Conservation (phyloP, 2,329 filamentous ascomycete genomes). For the Penicillium hordei region DNA sequence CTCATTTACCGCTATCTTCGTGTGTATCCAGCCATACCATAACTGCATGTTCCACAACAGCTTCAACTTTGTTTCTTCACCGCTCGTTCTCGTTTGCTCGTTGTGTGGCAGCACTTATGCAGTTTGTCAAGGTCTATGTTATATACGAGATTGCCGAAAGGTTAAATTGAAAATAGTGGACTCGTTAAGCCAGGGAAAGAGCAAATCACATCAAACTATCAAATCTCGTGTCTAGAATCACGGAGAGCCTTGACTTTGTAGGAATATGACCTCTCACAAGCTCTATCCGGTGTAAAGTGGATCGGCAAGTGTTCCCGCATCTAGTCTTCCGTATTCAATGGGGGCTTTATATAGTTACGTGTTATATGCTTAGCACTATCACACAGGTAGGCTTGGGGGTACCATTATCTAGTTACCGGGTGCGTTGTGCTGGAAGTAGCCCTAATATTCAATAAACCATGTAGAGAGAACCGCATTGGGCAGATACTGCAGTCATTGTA, state of each 20-base stretch:
- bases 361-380: not conserved
- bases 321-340: not conserved
- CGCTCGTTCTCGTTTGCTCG: not conserved
- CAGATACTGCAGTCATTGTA: not conserved
- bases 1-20: not conserved
- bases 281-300: not conserved
- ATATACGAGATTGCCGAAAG: not conserved
- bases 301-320: not conserved
- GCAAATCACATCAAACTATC: not conserved
- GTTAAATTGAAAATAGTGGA: too few relatives aligned
- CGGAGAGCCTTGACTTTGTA: not conserved
- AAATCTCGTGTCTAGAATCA: not conserved
- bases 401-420: not conserved
- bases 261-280: not conserved
- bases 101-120: not conserved
- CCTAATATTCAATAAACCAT: too few relatives aligned
- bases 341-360: not conserved
- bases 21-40: not conserved
- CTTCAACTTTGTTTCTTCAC: not conserved
- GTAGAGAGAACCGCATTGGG: not conserved
- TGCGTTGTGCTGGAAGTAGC: not conserved
- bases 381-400: not conserved
- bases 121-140: not conserved
- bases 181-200: not conserved
- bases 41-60: not conserved